Evolutionary conservation across 441 rosid genomes (phyloP), one percentile per base, ranked within the genome.

Genomic region (Euphorbia schlechtendalii): DNA sequence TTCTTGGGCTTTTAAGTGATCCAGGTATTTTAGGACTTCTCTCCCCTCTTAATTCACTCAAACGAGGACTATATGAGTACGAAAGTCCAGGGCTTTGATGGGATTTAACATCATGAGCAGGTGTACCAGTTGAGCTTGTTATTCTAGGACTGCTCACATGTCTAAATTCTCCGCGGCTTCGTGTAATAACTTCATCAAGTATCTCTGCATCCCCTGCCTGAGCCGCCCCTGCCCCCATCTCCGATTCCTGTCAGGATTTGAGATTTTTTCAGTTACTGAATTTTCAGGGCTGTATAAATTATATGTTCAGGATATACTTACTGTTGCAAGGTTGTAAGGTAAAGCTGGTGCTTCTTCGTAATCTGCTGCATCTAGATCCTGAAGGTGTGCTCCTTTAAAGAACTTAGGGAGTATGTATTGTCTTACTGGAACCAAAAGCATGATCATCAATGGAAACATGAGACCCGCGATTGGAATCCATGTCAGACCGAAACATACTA

Each of bases 91-190:
- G 69, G 67, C 69, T 76, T 69, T 55, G 34, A 32, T 32, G 34
- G 34, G 4, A 2, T 32, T 32, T 77, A 40, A 79, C 69, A 51
- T 79, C 81, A 49, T 69, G 71, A 49, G 67, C 80, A 0, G 97
- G 94, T 3, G 94, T 90, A 30, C 85, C 56, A 1, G 81, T 86
- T 24, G 92, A 83, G 70, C 97, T 92, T 46, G 89, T 82, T 61
- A 85, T 69, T 66, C 81, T 92, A 27, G 90, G 92, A 77, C 98
- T 92, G 69, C 80, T 73, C 8, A 78, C 55, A 70, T 81, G 96
- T 81, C 92, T 83, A 74, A 92, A 86, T 71, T 92, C 98, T 63
- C 98, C 98, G 0, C 98, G 88, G 75, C 97, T 88, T 74, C 98
- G 76, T 0, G 98, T 92, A 9, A 90, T 77, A 13, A 74, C 82